A percentile compares a stretch with the other conserved stretches of the same genome.
phyloP scores from a whole-genome alignment of 768 basidiomycete species.

The Coprinopsis sp. region DNA sequence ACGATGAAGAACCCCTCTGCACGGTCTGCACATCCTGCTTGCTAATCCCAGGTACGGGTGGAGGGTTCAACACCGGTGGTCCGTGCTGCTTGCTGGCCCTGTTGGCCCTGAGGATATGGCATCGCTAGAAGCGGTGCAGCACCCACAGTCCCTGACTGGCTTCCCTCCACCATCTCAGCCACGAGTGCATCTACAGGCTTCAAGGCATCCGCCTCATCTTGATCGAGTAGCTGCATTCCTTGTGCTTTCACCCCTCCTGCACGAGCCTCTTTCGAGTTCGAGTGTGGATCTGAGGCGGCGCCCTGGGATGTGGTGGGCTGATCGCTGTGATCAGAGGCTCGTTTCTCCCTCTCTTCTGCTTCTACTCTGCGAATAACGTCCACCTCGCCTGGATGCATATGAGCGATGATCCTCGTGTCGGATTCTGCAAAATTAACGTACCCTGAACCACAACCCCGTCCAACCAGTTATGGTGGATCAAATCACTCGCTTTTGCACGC shows the following conservation, averaged over 20 bases:
- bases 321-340: constrained; percentile 38
- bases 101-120: no score
- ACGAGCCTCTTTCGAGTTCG: no score
- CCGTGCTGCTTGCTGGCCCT: no score
- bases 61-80: not conserved
- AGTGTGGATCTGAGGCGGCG: no score
- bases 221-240: constrained; percentile 36
- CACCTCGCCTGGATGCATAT: no score
- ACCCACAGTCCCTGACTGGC: no score
- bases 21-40: not conserved
- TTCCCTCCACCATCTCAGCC: constrained; percentile 10
- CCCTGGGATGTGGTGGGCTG: constrained; percentile 35
- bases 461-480: constrained; percentile 84
- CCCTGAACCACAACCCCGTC: constrained; percentile 78
- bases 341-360: constrained; percentile 37
- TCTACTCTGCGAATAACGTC: constrained; percentile 71
- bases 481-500: constrained; percentile 82
- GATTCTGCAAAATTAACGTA: no score
- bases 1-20: no score
- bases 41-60: not conserved
- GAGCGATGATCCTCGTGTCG: no score
- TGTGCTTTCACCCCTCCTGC: constrained; percentile 1
- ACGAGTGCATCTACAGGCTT: constrained; percentile 65
- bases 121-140: no score
- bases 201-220: constrained; percentile 52